Base-by-base conservation (phyloP, 2,329 filamentous ascomycete genomes). In the Decorospora gaudefroyi region DNA sequence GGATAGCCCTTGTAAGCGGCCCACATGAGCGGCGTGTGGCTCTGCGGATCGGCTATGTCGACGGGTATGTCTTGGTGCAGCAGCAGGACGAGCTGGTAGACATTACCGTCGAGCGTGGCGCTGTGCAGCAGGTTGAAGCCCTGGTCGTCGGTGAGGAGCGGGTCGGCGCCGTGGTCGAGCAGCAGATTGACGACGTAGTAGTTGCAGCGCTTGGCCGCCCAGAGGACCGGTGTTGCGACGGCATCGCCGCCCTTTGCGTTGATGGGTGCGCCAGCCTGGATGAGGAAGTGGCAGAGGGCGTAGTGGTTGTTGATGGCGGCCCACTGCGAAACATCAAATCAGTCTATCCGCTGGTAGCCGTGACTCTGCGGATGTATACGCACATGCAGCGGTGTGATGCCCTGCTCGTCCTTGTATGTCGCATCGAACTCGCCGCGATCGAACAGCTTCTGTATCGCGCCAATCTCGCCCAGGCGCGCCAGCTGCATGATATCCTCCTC, bases 291-390 rank as follows among this genome's bases (percentile, higher is more conserved):
- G 81, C 92, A 96, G 78, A 97, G 90, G 57, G 89, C 88, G 75
- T 92, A 95, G 70, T 96, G 93, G 67, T 97, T 97, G 76, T 99
- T 99, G 71, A 99, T 97, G 25, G 95, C 90, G 32, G 93, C 93
- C 93, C 93, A 99, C 90, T 99, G 68, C 42, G 44, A 15, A 59
- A 51, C 17, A 8, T 15, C 11, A 13, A 4, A 15, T 19, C 12
- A 27, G 29, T n/a, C 15, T 7, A 23, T 6, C 21, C 6, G 21
- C 6, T 23, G 21, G 6, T 23, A 23, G 21, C 10, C 21, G 21
- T 23, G n/a, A 23, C 16, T 31, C 13, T 21, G 4, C 22, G 9
- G 4, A 1, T 21, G 11, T 9, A 9, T 30, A 21, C 74, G 62
- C 79, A 96, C 92, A 78, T 97, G 93, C 71, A 99, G 74, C 51